Percentiles rank a stretch among this genome's conserved stretches.
Evolutionary conservation across 148 eudicot species (phyloP).

Genomic region (Chenopodium album): DNA sequence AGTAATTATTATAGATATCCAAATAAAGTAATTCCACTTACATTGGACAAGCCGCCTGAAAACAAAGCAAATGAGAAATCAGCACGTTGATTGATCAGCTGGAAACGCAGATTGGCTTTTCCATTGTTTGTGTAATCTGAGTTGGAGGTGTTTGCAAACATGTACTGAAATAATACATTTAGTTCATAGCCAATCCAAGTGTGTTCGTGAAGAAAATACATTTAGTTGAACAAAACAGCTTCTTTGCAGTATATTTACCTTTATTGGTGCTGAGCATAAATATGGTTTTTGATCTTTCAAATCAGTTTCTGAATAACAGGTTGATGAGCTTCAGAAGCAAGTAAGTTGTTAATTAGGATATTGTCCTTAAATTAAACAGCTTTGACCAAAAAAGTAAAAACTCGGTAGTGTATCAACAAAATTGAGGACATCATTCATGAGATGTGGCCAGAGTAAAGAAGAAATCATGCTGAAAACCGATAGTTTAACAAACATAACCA

Average conservation of each 20-base stretch:
- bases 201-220: background rate
- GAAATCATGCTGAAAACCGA: conserved; percentile 10
- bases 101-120: conserved; percentile 52
- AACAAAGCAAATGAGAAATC: conserved; percentile 90
- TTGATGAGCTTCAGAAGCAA: conserved; percentile 50
- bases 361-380: background rate
- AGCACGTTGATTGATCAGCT: conserved; percentile 86
- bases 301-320: conserved; percentile 50
- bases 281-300: conserved; percentile 54
- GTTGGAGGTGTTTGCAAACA: conserved; percentile 50
- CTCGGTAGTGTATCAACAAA: background rate
- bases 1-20: background rate
- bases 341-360: conserved; percentile 10
- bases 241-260: conserved; percentile 38
- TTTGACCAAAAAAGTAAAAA: conserved; percentile 9
- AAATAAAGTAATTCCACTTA: conserved; percentile 28
- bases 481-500: background rate
- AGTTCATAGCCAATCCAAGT: background rate
- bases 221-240: background rate
- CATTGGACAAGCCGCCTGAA: conserved; percentile 72
- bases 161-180: conserved; percentile 54
- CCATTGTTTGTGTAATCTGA: conserved; percentile 56
- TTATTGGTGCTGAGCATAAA: conserved; percentile 82
- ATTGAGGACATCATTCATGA: background rate
- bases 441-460: background rate